Conservation (phyloP, 768 basidiomycete genomes). For the Lactifluus pinguis region DNA sequence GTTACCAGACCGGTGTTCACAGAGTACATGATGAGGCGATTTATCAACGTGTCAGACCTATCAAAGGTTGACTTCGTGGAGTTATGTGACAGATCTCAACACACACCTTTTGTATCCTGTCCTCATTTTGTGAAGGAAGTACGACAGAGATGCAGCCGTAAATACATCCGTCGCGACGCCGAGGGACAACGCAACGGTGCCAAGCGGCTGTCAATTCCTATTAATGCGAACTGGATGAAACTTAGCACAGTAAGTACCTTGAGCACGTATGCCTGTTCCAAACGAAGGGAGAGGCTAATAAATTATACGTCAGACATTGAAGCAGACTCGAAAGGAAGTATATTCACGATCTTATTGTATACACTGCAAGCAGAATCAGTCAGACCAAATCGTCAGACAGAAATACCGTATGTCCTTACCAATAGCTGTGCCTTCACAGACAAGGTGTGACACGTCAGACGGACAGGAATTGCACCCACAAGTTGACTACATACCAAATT, state of each 20-base stretch:
- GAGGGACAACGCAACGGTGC: constrained; percentile 38
- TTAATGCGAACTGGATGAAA: neutral
- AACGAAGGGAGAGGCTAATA: constrained; percentile 31
- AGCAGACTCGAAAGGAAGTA: neutral
- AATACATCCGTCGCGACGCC: constrained; percentile 43
- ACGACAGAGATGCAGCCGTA: constrained; percentile 44
- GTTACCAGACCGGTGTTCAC: constrained; percentile 56
- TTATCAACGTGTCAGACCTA: constrained; percentile 51
- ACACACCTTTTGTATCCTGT: constrained; percentile 39
- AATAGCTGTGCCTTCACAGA: neutral
- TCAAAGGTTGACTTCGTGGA: neutral
- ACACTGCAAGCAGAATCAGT: constrained; percentile 25
- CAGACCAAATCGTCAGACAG: neutral
- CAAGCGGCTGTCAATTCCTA: constrained; percentile 32
- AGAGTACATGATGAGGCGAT: constrained; percentile 47
- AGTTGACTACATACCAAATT: constrained; percentile 12
- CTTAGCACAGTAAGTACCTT: constrained; percentile 29
- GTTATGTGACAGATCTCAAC: neutral
- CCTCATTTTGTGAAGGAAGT: constrained; percentile 44
- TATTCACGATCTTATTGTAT: constrained; percentile 37
- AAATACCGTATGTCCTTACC: neutral
- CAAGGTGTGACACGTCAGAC: neutral
- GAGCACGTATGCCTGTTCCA: constrained; percentile 37
- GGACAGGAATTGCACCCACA: neutral
- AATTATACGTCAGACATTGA: neutral